Evolutionary conservation across 345 rosid genomes (phyloP), one percentile per base, ranked within the genome.

Genomic region (Excoecaria agallocha): DNA sequence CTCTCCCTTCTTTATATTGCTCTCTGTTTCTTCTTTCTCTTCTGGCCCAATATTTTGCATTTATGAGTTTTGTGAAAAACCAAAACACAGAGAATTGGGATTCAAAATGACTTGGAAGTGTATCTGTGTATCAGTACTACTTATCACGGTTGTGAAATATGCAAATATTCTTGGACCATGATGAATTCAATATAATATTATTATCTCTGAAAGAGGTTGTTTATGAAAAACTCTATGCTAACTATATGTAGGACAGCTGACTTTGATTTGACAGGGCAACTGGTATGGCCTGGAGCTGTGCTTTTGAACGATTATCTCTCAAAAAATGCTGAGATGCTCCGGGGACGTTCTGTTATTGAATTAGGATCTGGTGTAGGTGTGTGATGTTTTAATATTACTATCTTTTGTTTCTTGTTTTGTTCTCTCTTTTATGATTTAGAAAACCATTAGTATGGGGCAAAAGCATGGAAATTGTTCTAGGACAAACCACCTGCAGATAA

Each of bases 241-340:
- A 57, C 71, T 56, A 30, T 73, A 80, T 78, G 10, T 58, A 74
- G 43, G 50, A 78, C 91, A 94, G 98, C 97, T 85, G 98, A 94
- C 86, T 94, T 90, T 87, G 98, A 92, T 80, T 80, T 94, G 82
- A 94, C 98, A 16, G 97, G 98, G 65, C 97, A 94, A 80, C 78
- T 92, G 49, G 97, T 92, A 16, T 94, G 98, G 97, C 97, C 97
- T 66, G 97, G 98, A 77, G 97, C 97, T 19, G 79, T 86, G 89
- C 90, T 94, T 77, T 63, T 94, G 86, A 92, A 92, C 57, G 90
- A 88, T 82, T 91, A 88, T 64, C 85, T 94, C 69, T 86, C 93
- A 0, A 84, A 87, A 78, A 86, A 89, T 71, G 90, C 86, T 71
- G 90, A 88, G 50, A 76, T 90, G 81, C 95, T 94, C 12, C 79